A percentile compares a stretch with the other conserved stretches of the same genome.
phyloP scores from a whole-genome alignment of 2,329 filamentous ascomycete species.

The Phialophora chinensis region DNA sequence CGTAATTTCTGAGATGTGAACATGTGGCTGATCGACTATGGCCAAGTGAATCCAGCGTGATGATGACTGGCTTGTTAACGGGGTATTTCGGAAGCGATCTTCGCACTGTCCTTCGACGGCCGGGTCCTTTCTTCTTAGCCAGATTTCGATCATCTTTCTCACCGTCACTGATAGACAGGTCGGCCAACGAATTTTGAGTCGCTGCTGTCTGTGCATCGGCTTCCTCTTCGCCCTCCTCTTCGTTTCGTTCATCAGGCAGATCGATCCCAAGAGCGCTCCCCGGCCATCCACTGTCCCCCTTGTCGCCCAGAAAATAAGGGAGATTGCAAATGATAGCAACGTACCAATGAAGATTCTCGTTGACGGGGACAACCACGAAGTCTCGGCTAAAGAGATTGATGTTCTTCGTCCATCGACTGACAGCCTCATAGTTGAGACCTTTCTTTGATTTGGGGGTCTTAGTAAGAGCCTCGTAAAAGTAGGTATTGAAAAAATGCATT shows the following conservation, averaged over 20 bases:
- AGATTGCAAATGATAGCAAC: slow-evolving; percentile 94
- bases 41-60: slow-evolving; percentile 88
- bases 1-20: slow-evolving; percentile 74
- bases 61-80: slow-evolving; percentile 69
- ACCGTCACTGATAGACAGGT: slow-evolving; percentile 26
- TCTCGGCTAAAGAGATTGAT: slow-evolving; percentile 84
- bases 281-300: slow-evolving; percentile 33
- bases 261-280: slow-evolving; percentile 1
- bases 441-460: slow-evolving; percentile 59
- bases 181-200: slow-evolving; percentile 30
- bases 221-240: slow-evolving; percentile 10
- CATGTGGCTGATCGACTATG: slow-evolving; percentile 64
- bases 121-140: slow-evolving; percentile 28
- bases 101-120: slow-evolving; percentile 41
- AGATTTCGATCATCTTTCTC: slow-evolving; percentile 25
- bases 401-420: slow-evolving; percentile 85
- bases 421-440: slow-evolving; percentile 79
- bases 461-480: slow-evolving; percentile 78
- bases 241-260: slow-evolving; percentile 7
- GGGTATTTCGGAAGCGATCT: slow-evolving; percentile 52
- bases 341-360: slow-evolving; percentile 89
- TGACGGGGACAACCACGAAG: slow-evolving; percentile 90
- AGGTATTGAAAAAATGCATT: slow-evolving; percentile 90
- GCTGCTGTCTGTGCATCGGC: slow-evolving; percentile 17
- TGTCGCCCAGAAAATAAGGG: slow-evolving; percentile 23